Base-by-base conservation (phyloP, 2,329 filamentous ascomycete genomes). In the Exophiala spinifera region DNA sequence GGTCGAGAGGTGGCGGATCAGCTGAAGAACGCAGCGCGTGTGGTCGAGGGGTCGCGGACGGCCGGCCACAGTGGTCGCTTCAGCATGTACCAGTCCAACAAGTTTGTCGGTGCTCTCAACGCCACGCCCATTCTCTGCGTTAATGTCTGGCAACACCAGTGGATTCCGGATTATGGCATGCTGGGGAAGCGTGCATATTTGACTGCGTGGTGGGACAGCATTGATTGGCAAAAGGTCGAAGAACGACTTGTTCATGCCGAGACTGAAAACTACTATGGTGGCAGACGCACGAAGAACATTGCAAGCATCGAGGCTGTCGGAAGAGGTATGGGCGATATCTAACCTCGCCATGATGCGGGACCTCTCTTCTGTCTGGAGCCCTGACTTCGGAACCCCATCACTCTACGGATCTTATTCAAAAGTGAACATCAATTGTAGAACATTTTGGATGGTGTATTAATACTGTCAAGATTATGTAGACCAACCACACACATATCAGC, bases 121-220 rank as follows among this genome's bases (percentile, higher is more conserved):
- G 60, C 56, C 14, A 44, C 57, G 36, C 61, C 92, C 11, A 78
- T 97, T 57, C 76, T 99, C 64, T 96, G 92, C 69, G 81, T 97
- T 56, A 97, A 91, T 74, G 96, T 91, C 4, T 99, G 94, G 94
- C 87, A 97, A 77, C 94, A 97, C 73, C 86, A 87, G 7, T 99
- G 88, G 83, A 75, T 97, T 70, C 81, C 82, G 51, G 91, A 97
- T 70, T 96, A 88, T 72, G 86, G 86, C 4, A 71, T 85, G 52
- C 79, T 77, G 42, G 90, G 89, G 46, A 99, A 96, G 83, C 76
- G 78, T 49, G 73, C 76, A 49, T 99, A 83, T 70, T 78, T 91
- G 49, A 81, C 88, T 68, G 79, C 79, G 39, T 97, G 92, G 92
- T 99, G 94, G 94, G 74, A 89, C 47, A 78, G 77, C 49, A 86